Base-by-base conservation (phyloP, 768 basidiomycete genomes). In the Daedaleopsis nitida region DNA sequence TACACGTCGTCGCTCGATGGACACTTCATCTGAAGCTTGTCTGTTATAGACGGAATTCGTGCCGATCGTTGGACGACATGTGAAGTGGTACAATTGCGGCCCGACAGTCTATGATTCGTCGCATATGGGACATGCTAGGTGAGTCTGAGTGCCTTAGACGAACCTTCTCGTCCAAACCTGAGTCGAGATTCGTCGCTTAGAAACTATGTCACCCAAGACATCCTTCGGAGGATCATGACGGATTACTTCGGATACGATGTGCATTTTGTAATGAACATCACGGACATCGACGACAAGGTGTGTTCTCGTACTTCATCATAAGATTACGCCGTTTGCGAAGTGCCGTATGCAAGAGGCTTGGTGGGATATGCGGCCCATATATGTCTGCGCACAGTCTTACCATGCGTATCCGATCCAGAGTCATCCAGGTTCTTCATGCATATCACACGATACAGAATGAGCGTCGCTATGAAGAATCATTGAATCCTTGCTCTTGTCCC, bases 71-170 rank as follows among this genome's bases (percentile, higher is more conserved):
- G 89, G 88, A 0, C 82, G 84, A 1, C 84, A 84, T 65, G 86
- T 96, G n/a, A 95, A 96, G 68, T 98, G 96, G 96, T 98, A 99
- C 73, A 98, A 97, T 73, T 99, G 97, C 70, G 96, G 97, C 11
- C 96, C 97, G 17, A 99, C 97, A 0, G 97, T 99, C 10, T 99
- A 99, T 73, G 97, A 99, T 80, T 87, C 94, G 13, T 91, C 94
- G 44, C 97, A 99, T 74, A 94, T 99, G 92, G 97, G 97, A 7
- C 97, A 99, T 78, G 97, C 97, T 8, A 86, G 96, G 94, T 96
- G 71, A 67, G 75, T 49, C 23, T 12, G n/a, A 8, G 43, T 43
- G 24, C 23, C 16, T n/a, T 37, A 13, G 32, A 45, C 43, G 55
- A 24, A 23, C 1, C 23, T 17, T 38, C 3, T 52, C 58, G 39